Percentiles rank a stretch among this genome's conserved stretches.
Conservation (phyloP, 140 eudicot genomes). For the Stevia rebaudiana region DNA sequence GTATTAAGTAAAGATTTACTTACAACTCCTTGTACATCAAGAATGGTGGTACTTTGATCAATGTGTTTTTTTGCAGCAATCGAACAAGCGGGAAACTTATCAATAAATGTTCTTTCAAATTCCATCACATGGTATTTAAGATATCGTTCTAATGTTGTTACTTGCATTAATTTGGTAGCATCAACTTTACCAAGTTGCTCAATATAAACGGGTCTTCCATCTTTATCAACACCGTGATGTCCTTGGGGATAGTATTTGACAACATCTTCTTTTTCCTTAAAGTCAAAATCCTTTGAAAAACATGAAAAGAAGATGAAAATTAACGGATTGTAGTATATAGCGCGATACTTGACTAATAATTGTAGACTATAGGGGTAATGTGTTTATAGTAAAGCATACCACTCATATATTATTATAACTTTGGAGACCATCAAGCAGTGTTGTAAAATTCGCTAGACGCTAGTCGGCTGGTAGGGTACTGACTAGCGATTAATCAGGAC, state of each 20-base stretch:
- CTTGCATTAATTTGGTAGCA: constrained; percentile 83
- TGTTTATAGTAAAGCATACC: neutral
- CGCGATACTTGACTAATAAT: neutral
- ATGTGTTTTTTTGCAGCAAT: constrained; percentile 81
- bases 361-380: neutral
- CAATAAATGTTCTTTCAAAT: constrained; percentile 84
- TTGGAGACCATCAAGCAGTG: neutral
- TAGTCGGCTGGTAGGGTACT: no score
- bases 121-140: constrained; percentile 84
- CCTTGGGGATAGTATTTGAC: constrained; percentile 91
- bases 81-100: constrained; percentile 90
- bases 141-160: constrained; percentile 81
- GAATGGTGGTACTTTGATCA: constrained; percentile 95
- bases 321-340: neutral
- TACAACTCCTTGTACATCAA: constrained; percentile 99
- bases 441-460: no score
- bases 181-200: constrained; percentile 92
- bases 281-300: constrained; percentile 64
- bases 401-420: neutral
- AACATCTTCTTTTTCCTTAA: constrained; percentile 83
- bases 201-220: constrained; percentile 85
- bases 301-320: constrained; percentile 8
- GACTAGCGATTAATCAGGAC: no score
- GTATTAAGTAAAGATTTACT: constrained; percentile 21
- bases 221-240: constrained; percentile 96